Base-by-base conservation (phyloP, 2,329 filamentous ascomycete species). In the Penicillium corylophilum region DNA sequence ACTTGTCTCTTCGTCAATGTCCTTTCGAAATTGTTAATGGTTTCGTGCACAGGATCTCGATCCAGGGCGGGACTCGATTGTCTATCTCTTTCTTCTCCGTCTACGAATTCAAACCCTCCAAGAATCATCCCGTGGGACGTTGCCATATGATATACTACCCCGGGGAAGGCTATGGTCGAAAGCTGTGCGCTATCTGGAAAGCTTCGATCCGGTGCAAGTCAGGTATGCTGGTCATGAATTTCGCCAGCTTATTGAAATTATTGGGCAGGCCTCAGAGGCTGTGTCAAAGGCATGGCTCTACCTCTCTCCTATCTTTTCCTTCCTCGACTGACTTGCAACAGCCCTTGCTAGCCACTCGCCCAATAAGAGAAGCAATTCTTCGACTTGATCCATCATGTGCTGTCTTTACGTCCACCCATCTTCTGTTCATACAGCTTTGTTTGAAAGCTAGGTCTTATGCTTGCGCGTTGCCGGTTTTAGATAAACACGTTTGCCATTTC, bases 11-110 rank as follows among this genome's bases (percentile, higher is more conserved):
- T 22, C 10, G 29, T 23, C 23, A 18, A 18, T 20, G 5, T 5
- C 6, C 9, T 3, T 38, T 13, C 13, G 16, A 5, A n/a, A 24
- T 8, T 41, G 2, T 24, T 22, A 24, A 7, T 41, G 9, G 8
- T 20, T 16, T 16, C 13, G 2, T 16, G 7, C 5, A 26, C 46
- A 55, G 64, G 51, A 60, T 31, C 60, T 85, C 51, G 76, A 86
- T 59, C 83, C 85, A 18, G 68, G 77, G 7, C 67, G 76, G 35
- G 82, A 87, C 65, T 80, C 81, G 16, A 75, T 87, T 55, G 74
- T 81, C 8, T 87, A 85, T 67, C 70, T 84, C 44, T 78, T 76
- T 55, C 73, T 81, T 42, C 74, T 88, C 33, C 67, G 75, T 42
- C 73, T 76, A 28, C 76, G 79, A 54, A 74, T 83, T 50, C 65